Evolutionary conservation across 1,139 yeast species (phyloP).

Genomic region (Petasospora fabianii): DNA sequence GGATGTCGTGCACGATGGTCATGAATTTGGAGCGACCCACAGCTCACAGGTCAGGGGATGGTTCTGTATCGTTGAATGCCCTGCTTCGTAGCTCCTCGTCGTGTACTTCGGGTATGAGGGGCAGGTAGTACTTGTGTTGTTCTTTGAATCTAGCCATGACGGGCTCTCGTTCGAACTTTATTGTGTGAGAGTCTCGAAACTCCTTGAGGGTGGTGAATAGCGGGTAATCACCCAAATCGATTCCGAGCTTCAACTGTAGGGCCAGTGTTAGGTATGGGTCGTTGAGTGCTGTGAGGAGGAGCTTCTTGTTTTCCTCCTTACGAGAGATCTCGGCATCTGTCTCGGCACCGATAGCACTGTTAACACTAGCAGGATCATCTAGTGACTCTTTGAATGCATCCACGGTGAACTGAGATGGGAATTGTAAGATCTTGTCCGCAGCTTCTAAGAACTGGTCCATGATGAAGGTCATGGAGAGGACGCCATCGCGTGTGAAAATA

Average conservation of each 20-base stretch:
- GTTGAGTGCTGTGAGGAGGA: slow-evolving; percentile 8
- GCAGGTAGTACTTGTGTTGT: not conserved
- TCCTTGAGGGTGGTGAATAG: slow-evolving; percentile 5
- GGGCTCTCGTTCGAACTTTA: not conserved
- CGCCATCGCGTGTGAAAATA: not conserved
- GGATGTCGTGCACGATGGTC: slow-evolving; percentile 6
- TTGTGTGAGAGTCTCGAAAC: not conserved
- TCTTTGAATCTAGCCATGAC: not conserved
- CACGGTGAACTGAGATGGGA: slow-evolving; percentile 13
- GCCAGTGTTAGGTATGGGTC: slow-evolving; percentile 14
- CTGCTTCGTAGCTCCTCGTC: slow-evolving; percentile 3
- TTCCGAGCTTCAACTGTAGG: slow-evolving; percentile 12
- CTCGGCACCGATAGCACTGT: no score
- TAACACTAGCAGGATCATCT: no score
- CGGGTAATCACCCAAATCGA: slow-evolving; percentile 12
- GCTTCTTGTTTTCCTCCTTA: slow-evolving; percentile 1
- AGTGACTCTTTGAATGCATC: slow-evolving; percentile 11
- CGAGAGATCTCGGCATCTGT: not conserved
- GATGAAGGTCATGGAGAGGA: slow-evolving; percentile 9
- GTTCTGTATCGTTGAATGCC: slow-evolving; percentile 3
- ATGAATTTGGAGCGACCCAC: slow-evolving; percentile 13
- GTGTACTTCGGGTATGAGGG: slow-evolving; percentile 1
- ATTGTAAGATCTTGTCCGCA: slow-evolving; percentile 8
- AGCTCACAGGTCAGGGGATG: slow-evolving; percentile 4
- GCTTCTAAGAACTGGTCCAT: slow-evolving; percentile 9